phyloP scores from a whole-genome alignment of 2,329 filamentous ascomycete species.

The Teratosphaeria destructans region DNA sequence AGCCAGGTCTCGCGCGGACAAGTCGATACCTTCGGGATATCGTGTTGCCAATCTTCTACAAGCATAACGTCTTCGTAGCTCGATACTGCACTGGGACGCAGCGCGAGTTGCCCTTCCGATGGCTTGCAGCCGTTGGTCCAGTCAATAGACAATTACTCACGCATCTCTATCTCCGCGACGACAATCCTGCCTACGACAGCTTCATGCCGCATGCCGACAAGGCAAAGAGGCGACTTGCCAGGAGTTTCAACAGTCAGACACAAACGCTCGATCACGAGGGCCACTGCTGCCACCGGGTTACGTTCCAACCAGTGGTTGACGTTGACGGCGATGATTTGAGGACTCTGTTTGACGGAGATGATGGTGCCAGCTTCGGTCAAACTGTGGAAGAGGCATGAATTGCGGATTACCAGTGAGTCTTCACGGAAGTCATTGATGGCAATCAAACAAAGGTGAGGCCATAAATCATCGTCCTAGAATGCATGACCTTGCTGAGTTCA shows the following conservation, averaged over 20 bases:
- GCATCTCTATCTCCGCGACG: constrained; percentile 6
- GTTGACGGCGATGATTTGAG: neutral
- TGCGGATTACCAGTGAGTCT: neutral
- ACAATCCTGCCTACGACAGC: neutral
- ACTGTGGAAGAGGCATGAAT: neutral
- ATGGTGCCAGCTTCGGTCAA: neutral
- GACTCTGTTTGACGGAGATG: neutral
- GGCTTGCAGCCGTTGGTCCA: constrained; percentile 9
- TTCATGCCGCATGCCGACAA: neutral
- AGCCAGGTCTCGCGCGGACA: constrained; percentile 12
- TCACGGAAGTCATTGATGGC: too few species aligned
- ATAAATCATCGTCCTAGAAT: neutral
- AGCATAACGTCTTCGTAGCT: constrained; percentile 11
- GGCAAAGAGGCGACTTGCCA: neutral
- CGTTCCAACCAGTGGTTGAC: neutral
- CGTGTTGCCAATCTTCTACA: constrained; percentile 16
- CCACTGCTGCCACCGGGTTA: neutral
- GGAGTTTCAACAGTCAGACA: neutral
- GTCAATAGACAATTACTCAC: constrained; percentile 9
- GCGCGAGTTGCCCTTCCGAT: constrained; percentile 5
- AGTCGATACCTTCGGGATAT: constrained; percentile 11
- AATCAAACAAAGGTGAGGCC: too few species aligned
- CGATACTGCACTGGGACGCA: constrained; percentile 14
- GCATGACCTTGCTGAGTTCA: neutral
- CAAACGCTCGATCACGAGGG: neutral